These are phyloP conservation scores for Phyllosticta paracitricarpa DNA, from an alignment of 2,329 filamentous ascomycete genomes.

Conservation along the genomic window DNA sequence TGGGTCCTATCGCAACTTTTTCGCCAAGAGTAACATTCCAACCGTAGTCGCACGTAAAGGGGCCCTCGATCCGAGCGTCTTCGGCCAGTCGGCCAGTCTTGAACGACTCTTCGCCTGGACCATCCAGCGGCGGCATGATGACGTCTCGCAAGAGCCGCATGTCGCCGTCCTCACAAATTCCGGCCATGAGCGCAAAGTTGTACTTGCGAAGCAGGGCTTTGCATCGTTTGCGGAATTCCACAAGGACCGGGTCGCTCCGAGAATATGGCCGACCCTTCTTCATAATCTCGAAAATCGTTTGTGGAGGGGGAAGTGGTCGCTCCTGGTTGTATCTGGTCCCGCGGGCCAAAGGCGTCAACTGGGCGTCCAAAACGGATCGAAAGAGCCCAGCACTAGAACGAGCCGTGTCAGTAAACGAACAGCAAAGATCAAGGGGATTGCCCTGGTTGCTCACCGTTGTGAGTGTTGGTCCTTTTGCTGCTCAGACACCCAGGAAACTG, in stretches of 20 bases:
- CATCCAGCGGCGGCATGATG: conserved; percentile 47
- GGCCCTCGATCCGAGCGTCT: conserved; percentile 69
- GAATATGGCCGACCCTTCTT: neutral
- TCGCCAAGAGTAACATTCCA: conserved; percentile 88
- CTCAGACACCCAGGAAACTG: neutral
- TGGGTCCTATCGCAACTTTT: conserved; percentile 71
- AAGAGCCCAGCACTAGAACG: neutral
- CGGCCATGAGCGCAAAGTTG: conserved; percentile 69
- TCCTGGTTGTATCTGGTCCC: neutral
- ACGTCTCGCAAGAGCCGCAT: conserved; percentile 63
- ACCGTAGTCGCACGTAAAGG: conserved; percentile 89
- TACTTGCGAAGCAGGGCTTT: conserved; percentile 72
- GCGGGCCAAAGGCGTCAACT: neutral
- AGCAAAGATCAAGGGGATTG: too few relatives aligned
- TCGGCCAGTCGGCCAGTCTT: conserved; percentile 51
- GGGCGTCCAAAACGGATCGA: neutral
- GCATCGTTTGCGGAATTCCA: conserved; percentile 77
- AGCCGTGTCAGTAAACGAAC: too few relatives aligned
- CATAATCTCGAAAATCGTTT: neutral
- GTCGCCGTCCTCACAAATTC: conserved; percentile 50
- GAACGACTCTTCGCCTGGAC: conserved; percentile 32
- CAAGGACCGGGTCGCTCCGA: conserved; percentile 48
- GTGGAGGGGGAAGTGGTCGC: neutral
- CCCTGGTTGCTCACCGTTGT: neutral
- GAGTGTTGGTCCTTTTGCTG: neutral